These are phyloP conservation scores for Xylaria telfairii DNA, from an alignment of 495 filamentous ascomycete genomes.

Conservation along the genomic window DNA sequence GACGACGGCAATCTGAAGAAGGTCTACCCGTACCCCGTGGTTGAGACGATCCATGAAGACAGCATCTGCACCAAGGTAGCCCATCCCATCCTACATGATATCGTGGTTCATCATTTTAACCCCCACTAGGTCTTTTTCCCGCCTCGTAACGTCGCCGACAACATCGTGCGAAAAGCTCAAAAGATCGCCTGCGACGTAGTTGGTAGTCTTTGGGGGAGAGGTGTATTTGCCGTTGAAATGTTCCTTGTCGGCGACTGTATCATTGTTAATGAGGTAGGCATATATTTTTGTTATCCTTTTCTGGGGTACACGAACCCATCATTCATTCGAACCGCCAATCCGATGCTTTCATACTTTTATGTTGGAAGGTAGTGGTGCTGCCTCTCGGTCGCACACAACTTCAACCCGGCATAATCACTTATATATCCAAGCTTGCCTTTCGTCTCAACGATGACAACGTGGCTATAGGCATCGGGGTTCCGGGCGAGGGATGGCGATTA, in stretches of 20 bases:
- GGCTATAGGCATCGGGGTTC: too few relatives aligned
- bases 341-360: too few relatives aligned
- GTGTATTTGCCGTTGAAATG: slow-evolving; percentile 96
- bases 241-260: slow-evolving; percentile 85
- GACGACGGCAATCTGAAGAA: slow-evolving; percentile 54
- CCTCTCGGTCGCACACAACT: too few relatives aligned
- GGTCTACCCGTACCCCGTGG: slow-evolving; percentile 80
- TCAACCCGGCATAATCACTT: too few relatives aligned
- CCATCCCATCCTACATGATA: slow-evolving; percentile 41
- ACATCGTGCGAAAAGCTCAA: slow-evolving; percentile 69
- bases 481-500: too few relatives aligned
- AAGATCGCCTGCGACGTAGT: slow-evolving; percentile 81
- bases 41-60: slow-evolving; percentile 95
- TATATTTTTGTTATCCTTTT: not conserved
- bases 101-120: not conserved
- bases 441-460: too few relatives aligned
- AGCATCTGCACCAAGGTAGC: slow-evolving; percentile 95
- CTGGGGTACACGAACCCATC: not conserved
- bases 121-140: slow-evolving; percentile 48
- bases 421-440: too few relatives aligned
- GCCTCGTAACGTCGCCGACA: slow-evolving; percentile 70
- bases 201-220: slow-evolving; percentile 80
- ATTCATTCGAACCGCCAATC: too few relatives aligned
- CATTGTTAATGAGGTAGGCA: slow-evolving; percentile 76
- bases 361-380: too few relatives aligned